phyloP scores from a whole-genome alignment of 257 asterid species.

The Penstemon newberryi region DNA sequence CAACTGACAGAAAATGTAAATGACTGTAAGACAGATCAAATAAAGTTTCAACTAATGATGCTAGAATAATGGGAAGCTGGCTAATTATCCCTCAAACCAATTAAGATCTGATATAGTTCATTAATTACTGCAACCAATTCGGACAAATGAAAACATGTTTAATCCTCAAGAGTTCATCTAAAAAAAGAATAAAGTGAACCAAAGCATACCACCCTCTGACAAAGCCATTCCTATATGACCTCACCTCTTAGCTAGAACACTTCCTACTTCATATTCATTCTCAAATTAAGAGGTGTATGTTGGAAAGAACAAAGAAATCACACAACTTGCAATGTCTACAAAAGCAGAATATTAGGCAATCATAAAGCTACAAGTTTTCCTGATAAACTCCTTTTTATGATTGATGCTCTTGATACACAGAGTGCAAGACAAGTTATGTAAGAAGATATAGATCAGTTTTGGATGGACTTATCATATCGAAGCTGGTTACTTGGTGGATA shows the following conservation, averaged over 20 bases:
- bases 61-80: too few species aligned
- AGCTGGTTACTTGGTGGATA: not conserved
- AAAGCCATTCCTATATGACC: not conserved
- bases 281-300: not conserved
- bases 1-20: conserved; percentile 16
- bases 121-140: conserved; percentile 6
- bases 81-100: not conserved
- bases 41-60: not conserved
- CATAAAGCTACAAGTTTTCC: not conserved
- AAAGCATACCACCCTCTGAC: not conserved
- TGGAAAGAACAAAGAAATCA: not conserved
- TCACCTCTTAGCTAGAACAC: not conserved
- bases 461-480: not conserved
- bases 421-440: not conserved
- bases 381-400: not conserved
- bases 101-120: conserved; percentile 2
- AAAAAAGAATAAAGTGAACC: not conserved
- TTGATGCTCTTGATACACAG: not conserved
- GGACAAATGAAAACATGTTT: not conserved
- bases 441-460: too few species aligned
- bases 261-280: not conserved
- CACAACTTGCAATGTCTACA: not conserved
- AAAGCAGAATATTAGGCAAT: not conserved
- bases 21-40: conserved; percentile 14
- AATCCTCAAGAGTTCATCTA: not conserved